These are phyloP conservation scores for Rhynchospora tenuis DNA, from an alignment of 176 grass and related monocot species.

Conservation along the genomic window DNA sequence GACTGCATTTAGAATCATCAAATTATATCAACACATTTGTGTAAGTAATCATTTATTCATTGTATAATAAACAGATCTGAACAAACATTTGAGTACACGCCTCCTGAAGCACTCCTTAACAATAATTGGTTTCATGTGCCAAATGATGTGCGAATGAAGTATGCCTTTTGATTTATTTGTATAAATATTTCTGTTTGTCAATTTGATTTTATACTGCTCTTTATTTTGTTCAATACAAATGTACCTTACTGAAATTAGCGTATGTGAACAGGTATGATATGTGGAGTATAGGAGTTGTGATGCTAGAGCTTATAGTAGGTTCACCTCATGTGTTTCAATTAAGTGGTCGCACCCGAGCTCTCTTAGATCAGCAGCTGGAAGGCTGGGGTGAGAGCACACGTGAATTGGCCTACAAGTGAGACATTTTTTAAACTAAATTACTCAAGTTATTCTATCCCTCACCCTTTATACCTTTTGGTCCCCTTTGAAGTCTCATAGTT, in stretches of 20 bases:
- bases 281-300: constrained; percentile 97
- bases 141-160: constrained; percentile 74
- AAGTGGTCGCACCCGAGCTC: constrained; percentile 56
- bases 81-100: constrained; percentile 93
- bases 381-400: constrained; percentile 91
- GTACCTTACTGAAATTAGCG: not conserved
- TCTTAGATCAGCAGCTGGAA: constrained; percentile 79
- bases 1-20: not conserved
- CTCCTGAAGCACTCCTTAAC: constrained; percentile 89
- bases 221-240: not conserved
- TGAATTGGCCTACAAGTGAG: constrained; percentile 96
- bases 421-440: constrained; percentile 8
- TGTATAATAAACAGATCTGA: constrained; percentile 54
- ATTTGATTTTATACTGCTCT: constrained; percentile 1
- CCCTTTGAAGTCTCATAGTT: not conserved
- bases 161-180: constrained; percentile 25
- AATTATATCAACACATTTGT: not conserved
- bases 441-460: not conserved
- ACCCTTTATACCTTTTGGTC: constrained; percentile 2
- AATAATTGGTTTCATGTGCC: constrained; percentile 85
- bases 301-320: constrained; percentile 91
- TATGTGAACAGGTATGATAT: constrained; percentile 75
- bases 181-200: constrained; percentile 13
- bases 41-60: constrained; percentile 29
- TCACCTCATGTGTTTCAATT: constrained; percentile 95